Evolutionary conservation across 2,329 filamentous ascomycete genomes (phyloP).

Genomic region (Stachybotrys chartarum): DNA sequence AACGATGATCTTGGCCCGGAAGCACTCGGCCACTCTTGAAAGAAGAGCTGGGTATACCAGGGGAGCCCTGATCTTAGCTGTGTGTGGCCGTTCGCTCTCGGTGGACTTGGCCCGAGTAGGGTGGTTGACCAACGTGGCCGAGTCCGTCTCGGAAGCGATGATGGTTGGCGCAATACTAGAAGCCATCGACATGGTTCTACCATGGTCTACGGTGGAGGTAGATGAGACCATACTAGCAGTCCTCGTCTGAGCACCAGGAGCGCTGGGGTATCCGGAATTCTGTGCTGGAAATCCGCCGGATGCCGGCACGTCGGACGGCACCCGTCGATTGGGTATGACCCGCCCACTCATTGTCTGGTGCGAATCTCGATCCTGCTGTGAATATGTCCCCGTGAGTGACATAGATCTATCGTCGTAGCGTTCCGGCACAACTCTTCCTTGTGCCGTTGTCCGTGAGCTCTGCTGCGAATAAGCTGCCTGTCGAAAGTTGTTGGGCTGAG

Average conservation of each 20-base stretch:
- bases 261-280: slow-evolving; percentile 32
- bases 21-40: slow-evolving; percentile 88
- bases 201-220: slow-evolving; percentile 35
- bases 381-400: slow-evolving; percentile 76
- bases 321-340: slow-evolving; percentile 69
- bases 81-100: slow-evolving; percentile 49
- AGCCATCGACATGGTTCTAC: slow-evolving; percentile 84
- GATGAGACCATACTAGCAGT: slow-evolving; percentile 58
- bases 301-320: slow-evolving; percentile 31
- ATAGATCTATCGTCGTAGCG: slow-evolving; percentile 88
- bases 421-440: slow-evolving; percentile 86
- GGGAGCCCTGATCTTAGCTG: slow-evolving; percentile 62
- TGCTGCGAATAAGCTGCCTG: slow-evolving; percentile 63
- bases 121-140: slow-evolving; percentile 41
- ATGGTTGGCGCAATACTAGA: slow-evolving; percentile 72
- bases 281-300: slow-evolving; percentile 27
- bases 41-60: slow-evolving; percentile 90
- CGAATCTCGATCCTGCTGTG: slow-evolving; percentile 66
- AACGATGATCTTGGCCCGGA: slow-evolving; percentile 79
- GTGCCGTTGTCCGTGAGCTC: slow-evolving; percentile 72
- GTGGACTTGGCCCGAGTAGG: slow-evolving; percentile 51
- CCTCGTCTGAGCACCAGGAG: slow-evolving; percentile 48
- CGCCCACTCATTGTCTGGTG: slow-evolving; percentile 93
- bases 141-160: slow-evolving; percentile 51
- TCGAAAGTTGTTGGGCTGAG: slow-evolving; percentile 69